A percentile compares a stretch with the other conserved stretches of the same genome.
Evolutionary conservation across 1,284 basidiomycete genomes (phyloP).

Genomic region (Neotropicomus parvogracilis): DNA sequence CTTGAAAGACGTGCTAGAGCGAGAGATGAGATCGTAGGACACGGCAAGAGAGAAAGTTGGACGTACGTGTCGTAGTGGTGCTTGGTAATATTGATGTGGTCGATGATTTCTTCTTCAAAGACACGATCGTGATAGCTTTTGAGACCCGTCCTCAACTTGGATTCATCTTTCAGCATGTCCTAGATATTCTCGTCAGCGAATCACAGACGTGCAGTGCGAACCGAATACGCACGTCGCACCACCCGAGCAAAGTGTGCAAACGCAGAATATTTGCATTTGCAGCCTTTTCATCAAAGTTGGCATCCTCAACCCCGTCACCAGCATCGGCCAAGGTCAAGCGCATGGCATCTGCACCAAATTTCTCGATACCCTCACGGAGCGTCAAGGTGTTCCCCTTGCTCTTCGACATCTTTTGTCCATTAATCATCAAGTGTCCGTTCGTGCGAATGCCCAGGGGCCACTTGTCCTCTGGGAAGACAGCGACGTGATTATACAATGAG

Average conservation of each 20-base stretch:
- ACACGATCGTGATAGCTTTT: conserved; percentile 78
- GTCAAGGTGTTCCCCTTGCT: conserved; percentile 90
- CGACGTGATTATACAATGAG: conserved; percentile 91
- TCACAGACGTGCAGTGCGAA: neutral
- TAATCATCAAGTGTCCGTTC: conserved; percentile 97
- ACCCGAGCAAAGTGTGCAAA: conserved; percentile 86
- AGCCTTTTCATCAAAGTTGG: conserved; percentile 98
- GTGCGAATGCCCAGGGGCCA: conserved; percentile 92
- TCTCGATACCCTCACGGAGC: conserved; percentile 71
- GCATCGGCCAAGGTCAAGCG: conserved; percentile 93
- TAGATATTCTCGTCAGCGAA: conserved; percentile 30
- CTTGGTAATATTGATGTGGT: conserved; percentile 79
- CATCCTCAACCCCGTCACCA: conserved; percentile 96
- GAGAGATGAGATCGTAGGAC: conserved; percentile 1
- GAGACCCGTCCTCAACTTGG: conserved; percentile 69
- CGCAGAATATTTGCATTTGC: conserved; percentile 97
- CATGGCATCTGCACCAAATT: conserved; percentile 93
- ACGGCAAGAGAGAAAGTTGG: neutral
- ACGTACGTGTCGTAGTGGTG: conserved; percentile 76
- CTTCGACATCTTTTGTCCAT: conserved; percentile 99
- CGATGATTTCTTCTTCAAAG: conserved; percentile 91
- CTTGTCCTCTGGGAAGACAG: conserved; percentile 91
- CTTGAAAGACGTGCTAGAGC: conserved; percentile 84
- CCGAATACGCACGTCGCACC: conserved; percentile 74
- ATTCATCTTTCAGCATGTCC: conserved; percentile 73